Evolutionary conservation across 2,329 filamentous ascomycete species (phyloP).

Genomic region (Fusarium avenaceum): DNA sequence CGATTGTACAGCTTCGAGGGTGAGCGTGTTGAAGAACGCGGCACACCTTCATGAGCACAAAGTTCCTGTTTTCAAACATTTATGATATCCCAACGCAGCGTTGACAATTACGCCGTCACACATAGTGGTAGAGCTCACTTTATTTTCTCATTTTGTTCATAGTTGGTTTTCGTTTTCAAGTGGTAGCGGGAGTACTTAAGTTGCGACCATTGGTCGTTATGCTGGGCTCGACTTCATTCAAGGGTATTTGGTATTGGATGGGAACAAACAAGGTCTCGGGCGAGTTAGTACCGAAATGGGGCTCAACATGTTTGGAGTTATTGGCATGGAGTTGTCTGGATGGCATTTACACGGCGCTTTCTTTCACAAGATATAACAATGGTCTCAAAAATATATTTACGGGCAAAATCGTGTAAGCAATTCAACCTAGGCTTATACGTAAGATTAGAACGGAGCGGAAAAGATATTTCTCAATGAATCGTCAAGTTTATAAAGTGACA

Average conservation of each 20-base stretch:
- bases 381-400: neutral
- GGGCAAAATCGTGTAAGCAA: neutral
- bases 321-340: conserved; percentile 14
- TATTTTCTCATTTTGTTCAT: conserved; percentile 7
- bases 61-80: conserved; percentile 8
- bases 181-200: conserved; percentile 33
- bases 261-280: conserved; percentile 11
- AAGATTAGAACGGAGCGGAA: conserved; percentile 7
- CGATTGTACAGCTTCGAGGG: conserved; percentile 83
- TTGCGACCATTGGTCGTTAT: conserved; percentile 4
- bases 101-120: conserved; percentile 2
- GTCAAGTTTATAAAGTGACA: neutral
- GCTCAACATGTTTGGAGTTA: conserved; percentile 31
- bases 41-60: conserved; percentile 63
- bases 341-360: conserved; percentile 14
- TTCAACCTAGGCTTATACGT: conserved; percentile 19
- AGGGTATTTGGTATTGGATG: conserved; percentile 14
- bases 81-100: conserved; percentile 20
- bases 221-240: conserved; percentile 17
- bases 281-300: conserved; percentile 14
- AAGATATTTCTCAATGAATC: neutral
- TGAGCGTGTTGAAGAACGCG: conserved; percentile 63
- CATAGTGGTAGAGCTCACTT: neutral
- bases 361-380: conserved; percentile 22
- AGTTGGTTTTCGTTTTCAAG: conserved; percentile 18